Conservation (phyloP, 371 early-diverging fungal genomes). For the Rhizopus sp. region DNA sequence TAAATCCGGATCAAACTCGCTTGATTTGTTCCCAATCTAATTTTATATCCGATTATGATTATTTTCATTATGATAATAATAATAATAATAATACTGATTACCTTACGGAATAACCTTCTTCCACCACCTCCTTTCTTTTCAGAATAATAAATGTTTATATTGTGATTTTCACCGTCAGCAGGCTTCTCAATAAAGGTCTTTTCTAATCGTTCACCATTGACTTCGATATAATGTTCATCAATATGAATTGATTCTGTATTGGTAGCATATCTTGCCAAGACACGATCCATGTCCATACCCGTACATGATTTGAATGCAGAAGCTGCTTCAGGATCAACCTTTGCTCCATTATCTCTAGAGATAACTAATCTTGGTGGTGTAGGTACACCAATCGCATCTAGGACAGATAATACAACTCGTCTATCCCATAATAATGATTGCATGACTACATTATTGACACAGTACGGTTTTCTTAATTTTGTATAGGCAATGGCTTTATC, state of each 20-base stretch:
- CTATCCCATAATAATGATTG: slow-evolving; percentile 94
- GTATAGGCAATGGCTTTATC: slow-evolving; percentile 93
- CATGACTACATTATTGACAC: slow-evolving; percentile 90
- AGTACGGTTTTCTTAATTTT: slow-evolving; percentile 80
- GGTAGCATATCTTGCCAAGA: slow-evolving; percentile 30
- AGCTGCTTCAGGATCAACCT: slow-evolving; percentile 47
- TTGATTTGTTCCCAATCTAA: slow-evolving; percentile 93
- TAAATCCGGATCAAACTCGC: slow-evolving; percentile 83
- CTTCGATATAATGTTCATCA: slow-evolving; percentile 69
- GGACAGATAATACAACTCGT: slow-evolving; percentile 81
- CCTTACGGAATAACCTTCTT: slow-evolving; percentile 94
- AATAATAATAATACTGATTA: slow-evolving; percentile 24
- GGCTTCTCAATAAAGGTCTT: slow-evolving; percentile 99
- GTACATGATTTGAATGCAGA: slow-evolving; percentile 44
- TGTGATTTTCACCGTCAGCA: slow-evolving; percentile 95
- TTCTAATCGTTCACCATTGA: slow-evolving; percentile 65
- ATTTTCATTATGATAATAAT: not conserved
- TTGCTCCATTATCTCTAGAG: slow-evolving; percentile 74
- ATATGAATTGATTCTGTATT: slow-evolving; percentile 26
- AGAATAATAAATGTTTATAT: slow-evolving; percentile 95
- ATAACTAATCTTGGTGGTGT: slow-evolving; percentile 85
- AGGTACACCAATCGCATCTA: slow-evolving; percentile 85
- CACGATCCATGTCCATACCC: slow-evolving; percentile 55
- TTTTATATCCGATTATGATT: not conserved
- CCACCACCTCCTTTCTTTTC: slow-evolving; percentile 87